Conservation (phyloP, 2,329 filamentous ascomycete species). For the Fusarium citri region DNA sequence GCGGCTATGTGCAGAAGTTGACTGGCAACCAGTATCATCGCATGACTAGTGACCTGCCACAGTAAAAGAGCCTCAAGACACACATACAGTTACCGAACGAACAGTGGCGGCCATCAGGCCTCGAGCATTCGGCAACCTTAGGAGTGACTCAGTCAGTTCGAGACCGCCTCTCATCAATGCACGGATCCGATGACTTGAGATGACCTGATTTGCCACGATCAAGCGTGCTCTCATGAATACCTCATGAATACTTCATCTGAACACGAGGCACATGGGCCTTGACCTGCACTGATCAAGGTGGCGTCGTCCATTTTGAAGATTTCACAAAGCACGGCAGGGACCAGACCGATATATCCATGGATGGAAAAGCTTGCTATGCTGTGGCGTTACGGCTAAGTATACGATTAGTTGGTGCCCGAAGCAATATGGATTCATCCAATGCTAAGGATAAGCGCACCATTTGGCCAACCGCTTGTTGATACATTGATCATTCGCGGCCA, state of each 20-base stretch:
- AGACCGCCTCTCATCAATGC: slow-evolving; percentile 11
- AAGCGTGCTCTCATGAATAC: slow-evolving; percentile 8
- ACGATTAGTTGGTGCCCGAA: background rate
- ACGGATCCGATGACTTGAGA: slow-evolving; percentile 30
- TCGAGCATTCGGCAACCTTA: slow-evolving; percentile 4
- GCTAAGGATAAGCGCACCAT: background rate
- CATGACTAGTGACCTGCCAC: slow-evolving; percentile 3
- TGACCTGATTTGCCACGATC: slow-evolving; percentile 22
- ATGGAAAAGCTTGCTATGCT: slow-evolving; percentile 1
- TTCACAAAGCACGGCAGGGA: slow-evolving; percentile 10
- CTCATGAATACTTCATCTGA: slow-evolving; percentile 25
- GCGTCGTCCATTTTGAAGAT: slow-evolving; percentile 22
- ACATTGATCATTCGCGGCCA: background rate
- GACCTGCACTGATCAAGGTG: slow-evolving; percentile 11
- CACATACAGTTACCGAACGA: background rate
- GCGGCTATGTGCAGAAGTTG: slow-evolving; percentile 24
- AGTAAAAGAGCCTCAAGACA: slow-evolving; percentile 20
- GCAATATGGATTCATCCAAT: background rate
- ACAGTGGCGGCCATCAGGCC: background rate
- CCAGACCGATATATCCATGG: background rate
- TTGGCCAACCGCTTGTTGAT: background rate
- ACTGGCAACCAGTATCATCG: slow-evolving; percentile 7
- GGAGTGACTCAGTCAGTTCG: background rate
- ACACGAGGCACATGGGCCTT: slow-evolving; percentile 36
- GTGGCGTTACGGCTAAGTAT: slow-evolving; percentile 3